A percentile compares a stretch with the other conserved stretches of the same genome.
phyloP scores from a whole-genome alignment of 257 asterid species.

The Cordia subcordata region DNA sequence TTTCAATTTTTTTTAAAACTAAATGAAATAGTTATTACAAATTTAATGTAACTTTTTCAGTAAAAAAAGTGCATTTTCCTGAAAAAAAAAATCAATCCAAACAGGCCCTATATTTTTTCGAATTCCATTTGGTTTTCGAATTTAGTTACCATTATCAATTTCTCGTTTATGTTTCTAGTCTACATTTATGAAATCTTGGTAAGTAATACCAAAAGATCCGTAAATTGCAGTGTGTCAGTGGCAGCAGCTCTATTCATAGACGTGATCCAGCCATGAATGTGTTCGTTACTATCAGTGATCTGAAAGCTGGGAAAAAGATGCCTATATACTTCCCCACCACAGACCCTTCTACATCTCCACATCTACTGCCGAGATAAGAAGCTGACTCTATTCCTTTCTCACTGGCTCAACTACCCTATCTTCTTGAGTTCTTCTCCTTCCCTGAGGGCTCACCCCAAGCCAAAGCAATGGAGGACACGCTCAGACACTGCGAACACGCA shows the following conservation, averaged over 20 bases:
- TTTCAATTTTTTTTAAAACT: too few species aligned
- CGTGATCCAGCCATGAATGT: slow-evolving; percentile 11
- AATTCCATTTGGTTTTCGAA: neutral
- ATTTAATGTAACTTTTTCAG: too few species aligned
- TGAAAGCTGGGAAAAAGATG: slow-evolving; percentile 13
- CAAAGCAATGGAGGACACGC: slow-evolving; percentile 50
- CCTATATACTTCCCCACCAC: slow-evolving; percentile 21
- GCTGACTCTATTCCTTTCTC: slow-evolving; percentile 23
- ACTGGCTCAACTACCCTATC: slow-evolving; percentile 23
- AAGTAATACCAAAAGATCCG: neutral
- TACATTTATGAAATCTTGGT: too few species aligned
- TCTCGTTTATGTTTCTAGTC: too few species aligned
- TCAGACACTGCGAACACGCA: slow-evolving; percentile 59
- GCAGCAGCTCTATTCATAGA: slow-evolving; percentile 2
- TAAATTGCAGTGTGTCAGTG: slow-evolving; percentile 9
- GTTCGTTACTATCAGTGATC: slow-evolving; percentile 16
- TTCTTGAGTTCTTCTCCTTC: slow-evolving; percentile 47
- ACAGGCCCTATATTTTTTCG: too few species aligned
- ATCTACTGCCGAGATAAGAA: slow-evolving; percentile 19
- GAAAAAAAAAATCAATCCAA: too few species aligned
- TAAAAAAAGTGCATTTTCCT: too few species aligned
- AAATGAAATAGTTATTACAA: too few species aligned
- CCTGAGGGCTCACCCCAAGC: slow-evolving; percentile 53
- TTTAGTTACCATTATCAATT: too few species aligned
- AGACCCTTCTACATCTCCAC: slow-evolving; percentile 7